Evolutionary conservation across 257 asterid species (phyloP), one percentile per base, ranked within the genome.

Genomic region (Nicotiana sylvestris): DNA sequence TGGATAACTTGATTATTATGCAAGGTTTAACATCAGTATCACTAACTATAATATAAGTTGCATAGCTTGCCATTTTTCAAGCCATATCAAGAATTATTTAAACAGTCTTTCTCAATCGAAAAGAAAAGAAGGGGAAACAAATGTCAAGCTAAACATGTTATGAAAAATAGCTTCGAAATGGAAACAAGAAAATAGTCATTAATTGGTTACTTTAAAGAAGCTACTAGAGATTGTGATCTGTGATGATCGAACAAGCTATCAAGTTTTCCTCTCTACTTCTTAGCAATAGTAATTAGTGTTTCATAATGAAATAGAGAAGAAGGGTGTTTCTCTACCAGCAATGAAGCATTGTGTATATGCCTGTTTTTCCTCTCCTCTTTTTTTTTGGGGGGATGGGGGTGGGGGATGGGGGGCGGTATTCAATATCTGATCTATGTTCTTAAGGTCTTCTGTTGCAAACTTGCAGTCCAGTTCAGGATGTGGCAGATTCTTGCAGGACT

Each of bases 401-500:
- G 29, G 60, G 30, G 65, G 56, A 12, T 1, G 27, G 33, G 21
- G 21, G 21, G 21, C 21, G 21, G 3, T 62, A 62, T 25, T 11
- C 2, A 25, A 27, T 62, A 27, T 62, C 35, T 62, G 68, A 62
- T 62, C 35, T 21, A 39, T 30, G 53, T 39, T 35, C 30, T 64
- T 2, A 43, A n/a, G 9, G 53, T 62, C 35, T 60, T 33, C 33
- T 33, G 25, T 57, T 66, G 17, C 35, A 56, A 29, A 64, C 27
- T 64, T 66, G 78, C 89, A 88, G 90, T 83, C 91, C 88, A 7
- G 91, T 88, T 58, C 86, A 85, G 74, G 91, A 88, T 83, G 91
- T 87, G 80, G 90, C 90, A 17, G 91, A 89, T 82, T 85, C 92
- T 13, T 89, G 90, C 84, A 88, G 89, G 56, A 89, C 92, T 62